These are phyloP conservation scores for Russula compacta DNA, from an alignment of 768 basidiomycete genomes.

Conservation along the genomic window DNA sequence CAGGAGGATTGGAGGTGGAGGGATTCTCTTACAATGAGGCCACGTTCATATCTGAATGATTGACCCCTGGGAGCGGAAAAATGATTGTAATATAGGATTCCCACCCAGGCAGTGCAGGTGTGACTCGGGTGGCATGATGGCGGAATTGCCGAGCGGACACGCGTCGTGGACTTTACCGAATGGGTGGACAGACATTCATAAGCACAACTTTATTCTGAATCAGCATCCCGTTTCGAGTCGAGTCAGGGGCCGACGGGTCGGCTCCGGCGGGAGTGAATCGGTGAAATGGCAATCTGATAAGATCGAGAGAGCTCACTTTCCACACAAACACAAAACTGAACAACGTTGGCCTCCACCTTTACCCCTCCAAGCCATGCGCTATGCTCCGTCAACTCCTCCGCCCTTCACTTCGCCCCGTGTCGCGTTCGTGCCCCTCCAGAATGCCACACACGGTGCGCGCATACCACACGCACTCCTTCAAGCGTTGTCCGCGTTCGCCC, in stretches of 20 bases:
- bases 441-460: background rate
- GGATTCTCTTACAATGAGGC: conserved; percentile 84
- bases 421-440: background rate
- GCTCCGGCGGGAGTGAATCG: background rate
- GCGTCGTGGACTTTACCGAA: background rate
- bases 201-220: background rate
- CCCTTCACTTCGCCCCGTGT: background rate
- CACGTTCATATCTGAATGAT: conserved; percentile 63
- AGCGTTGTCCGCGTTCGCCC: background rate
- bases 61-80: too few species aligned
- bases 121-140: background rate
- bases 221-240: background rate
- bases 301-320: background rate
- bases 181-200: background rate
- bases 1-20: conserved; percentile 39
- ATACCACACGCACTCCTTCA: background rate
- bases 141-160: background rate
- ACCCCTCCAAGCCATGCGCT: conserved; percentile 7
- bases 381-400: conserved; percentile 10
- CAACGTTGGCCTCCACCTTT: background rate
- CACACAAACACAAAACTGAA: background rate
- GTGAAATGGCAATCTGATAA: background rate
- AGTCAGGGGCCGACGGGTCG: background rate
- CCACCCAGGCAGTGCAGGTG: background rate
- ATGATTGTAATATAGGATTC: background rate